Conservation (phyloP, 306 rosid genomes). For the Ziziphus jujuba region DNA sequence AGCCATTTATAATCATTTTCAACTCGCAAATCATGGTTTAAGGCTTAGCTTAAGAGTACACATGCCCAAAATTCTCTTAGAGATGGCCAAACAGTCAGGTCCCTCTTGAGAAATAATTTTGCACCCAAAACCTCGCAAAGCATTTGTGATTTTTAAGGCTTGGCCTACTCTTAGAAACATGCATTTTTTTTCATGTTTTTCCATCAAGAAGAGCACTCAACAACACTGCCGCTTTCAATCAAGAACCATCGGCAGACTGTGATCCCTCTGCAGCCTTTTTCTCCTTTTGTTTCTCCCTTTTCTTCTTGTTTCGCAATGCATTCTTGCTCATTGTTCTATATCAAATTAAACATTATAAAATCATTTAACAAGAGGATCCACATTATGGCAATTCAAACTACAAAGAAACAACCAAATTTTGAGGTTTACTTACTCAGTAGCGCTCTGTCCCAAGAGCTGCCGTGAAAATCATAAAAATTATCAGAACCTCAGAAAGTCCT, state of each 20-base stretch:
- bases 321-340: conserved; percentile 77
- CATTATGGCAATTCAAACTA: conserved; percentile 10
- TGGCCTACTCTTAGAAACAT: too few relatives aligned
- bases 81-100: too few relatives aligned
- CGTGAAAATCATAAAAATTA: conserved; percentile 24
- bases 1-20: too few relatives aligned
- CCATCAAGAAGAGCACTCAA: background rate
- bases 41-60: too few relatives aligned
- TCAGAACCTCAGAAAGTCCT: conserved; percentile 26
- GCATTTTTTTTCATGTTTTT: background rate
- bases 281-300: conserved; percentile 91
- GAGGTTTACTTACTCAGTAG: conserved; percentile 58
- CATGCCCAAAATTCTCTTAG: too few relatives aligned
- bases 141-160: too few relatives aligned
- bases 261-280: conserved; percentile 61
- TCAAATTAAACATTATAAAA: conserved; percentile 21
- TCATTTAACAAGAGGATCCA: conserved; percentile 17
- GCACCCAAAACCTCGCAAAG: too few relatives aligned
- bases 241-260: conserved; percentile 28
- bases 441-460: conserved; percentile 77
- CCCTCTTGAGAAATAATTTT: too few relatives aligned
- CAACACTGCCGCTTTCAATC: conserved; percentile 24
- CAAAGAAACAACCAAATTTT: background rate
- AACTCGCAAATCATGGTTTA: too few relatives aligned
- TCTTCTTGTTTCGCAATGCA: conserved; percentile 85